phyloP scores from a whole-genome alignment of 73 alveolate species.

The Paramecium pentaurelia region DNA sequence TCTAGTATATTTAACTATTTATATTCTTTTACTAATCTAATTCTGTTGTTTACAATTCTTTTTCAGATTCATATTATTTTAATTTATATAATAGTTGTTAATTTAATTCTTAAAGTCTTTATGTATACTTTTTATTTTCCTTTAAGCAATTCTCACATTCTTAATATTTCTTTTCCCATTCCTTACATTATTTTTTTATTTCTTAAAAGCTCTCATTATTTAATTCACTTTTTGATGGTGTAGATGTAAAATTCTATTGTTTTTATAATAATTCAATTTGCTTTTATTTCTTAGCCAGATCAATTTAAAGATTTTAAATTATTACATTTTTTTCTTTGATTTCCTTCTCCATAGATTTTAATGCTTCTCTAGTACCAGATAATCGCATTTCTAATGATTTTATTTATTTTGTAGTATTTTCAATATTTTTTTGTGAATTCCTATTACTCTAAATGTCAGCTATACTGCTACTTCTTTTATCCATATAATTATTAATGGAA shows the following conservation, averaged over 20 bases:
- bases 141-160: neutral
- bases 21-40: neutral
- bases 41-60: neutral
- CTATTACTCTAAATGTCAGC: neutral
- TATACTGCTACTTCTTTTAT: neutral
- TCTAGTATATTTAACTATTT: neutral
- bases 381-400: constrained; percentile 41
- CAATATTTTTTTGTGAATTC: neutral
- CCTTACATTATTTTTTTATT: constrained; percentile 20
- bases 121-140: constrained; percentile 25
- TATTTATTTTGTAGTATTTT: neutral
- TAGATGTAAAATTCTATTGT: neutral
- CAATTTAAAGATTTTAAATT: neutral
- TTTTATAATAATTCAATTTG: neutral
- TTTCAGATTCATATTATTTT: neutral
- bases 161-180: neutral
- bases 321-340: neutral
- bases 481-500: constrained; percentile 4
- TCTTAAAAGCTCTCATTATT: constrained; percentile 25
- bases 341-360: constrained; percentile 23
- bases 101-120: constrained; percentile 36
- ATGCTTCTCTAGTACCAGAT: constrained; percentile 43
- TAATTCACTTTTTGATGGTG: neutral
- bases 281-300: neutral
- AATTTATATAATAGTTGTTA: constrained; percentile 14